A percentile compares a stretch with the other conserved stretches of the same genome.
Conservation (phyloP, 805 yeast genomes). For the Lipomyces spencermartinsiae region DNA sequence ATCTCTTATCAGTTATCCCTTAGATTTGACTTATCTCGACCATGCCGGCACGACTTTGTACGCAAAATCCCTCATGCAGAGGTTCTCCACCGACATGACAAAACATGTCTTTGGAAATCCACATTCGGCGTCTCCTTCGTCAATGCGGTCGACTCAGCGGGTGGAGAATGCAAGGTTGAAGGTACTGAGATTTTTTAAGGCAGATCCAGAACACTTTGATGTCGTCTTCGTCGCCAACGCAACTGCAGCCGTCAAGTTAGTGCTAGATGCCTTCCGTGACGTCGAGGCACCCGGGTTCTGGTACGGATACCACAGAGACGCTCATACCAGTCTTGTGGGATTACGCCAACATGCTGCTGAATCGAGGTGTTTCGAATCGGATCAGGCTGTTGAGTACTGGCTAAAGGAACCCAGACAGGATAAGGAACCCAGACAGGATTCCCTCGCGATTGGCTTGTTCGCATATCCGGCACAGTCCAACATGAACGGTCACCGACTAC, state of each 20-base stretch:
- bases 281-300: slow-evolving; percentile 2
- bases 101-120: neutral
- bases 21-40: slow-evolving; percentile 7
- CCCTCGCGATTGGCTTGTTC: neutral
- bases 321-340: slow-evolving; percentile 5
- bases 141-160: slow-evolving; percentile 1
- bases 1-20: neutral
- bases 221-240: slow-evolving; percentile 7
- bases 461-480: slow-evolving; percentile 9
- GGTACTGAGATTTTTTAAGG: neutral
- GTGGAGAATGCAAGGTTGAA: neutral
- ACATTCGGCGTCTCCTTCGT: slow-evolving; percentile 5
- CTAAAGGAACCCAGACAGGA: neutral
- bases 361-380: slow-evolving; percentile 10
- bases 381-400: neutral
- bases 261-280: slow-evolving; percentile 7
- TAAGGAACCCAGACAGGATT: neutral
- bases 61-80: slow-evolving; percentile 3
- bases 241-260: slow-evolving; percentile 1
- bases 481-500: slow-evolving; percentile 4
- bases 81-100: slow-evolving; percentile 6
- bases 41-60: slow-evolving; percentile 9
- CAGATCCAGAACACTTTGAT: slow-evolving; percentile 8
- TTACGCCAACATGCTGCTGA: slow-evolving; percentile 1
- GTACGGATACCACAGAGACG: slow-evolving; percentile 7